Evolutionary conservation across 148 eudicot genomes (phyloP).

Genomic region (Fagopyrum esculentum): DNA sequence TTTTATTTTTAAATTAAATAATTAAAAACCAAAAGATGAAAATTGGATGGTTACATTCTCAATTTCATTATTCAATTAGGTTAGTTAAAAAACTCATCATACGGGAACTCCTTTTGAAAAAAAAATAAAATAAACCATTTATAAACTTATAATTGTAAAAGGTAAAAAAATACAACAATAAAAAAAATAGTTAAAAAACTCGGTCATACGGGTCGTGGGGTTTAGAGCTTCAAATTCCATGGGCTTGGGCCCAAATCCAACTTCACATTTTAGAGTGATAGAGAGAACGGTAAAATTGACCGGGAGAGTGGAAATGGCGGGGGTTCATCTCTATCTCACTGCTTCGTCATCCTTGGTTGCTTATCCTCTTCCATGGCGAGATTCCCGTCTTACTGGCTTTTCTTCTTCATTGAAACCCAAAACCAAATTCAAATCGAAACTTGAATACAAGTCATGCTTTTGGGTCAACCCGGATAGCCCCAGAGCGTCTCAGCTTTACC

Average conservation of each 20-base stretch:
- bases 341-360: neutral
- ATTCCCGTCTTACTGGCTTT: neutral
- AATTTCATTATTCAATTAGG: too few species aligned
- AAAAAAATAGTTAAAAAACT: too few species aligned
- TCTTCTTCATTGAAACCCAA: neutral
- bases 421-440: conserved; percentile 2
- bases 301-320: neutral
- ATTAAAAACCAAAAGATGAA: too few species aligned
- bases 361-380: neutral
- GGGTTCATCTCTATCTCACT: neutral
- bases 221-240: too few species aligned
- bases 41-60: too few species aligned
- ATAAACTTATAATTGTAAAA: too few species aligned
- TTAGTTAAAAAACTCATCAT: too few species aligned
- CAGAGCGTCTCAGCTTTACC: conserved; percentile 41
- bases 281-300: neutral
- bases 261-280: neutral
- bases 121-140: too few species aligned
- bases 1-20: too few species aligned
- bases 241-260: neutral
- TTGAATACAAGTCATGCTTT: conserved; percentile 11
- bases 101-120: too few species aligned
- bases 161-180: too few species aligned
- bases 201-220: neutral
- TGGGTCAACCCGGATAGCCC: conserved; percentile 86